Evolutionary conservation across 768 basidiomycete genomes (phyloP).

Genomic region (Phanerochaete carnosa): DNA sequence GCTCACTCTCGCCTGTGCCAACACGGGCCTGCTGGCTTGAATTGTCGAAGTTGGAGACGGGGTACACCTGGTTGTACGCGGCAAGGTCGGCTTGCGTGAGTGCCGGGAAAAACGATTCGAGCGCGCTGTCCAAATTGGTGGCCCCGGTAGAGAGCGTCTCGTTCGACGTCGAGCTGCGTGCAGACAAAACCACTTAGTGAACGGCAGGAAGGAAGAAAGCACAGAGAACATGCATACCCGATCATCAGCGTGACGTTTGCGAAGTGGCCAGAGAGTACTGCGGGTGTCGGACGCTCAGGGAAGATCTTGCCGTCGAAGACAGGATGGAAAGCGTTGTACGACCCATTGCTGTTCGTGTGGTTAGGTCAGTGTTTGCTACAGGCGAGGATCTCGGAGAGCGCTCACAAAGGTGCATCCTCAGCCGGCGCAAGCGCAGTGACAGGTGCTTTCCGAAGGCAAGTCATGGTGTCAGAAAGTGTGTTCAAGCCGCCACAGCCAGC

Average conservation of each 20-base stretch:
- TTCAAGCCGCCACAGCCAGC: conserved; percentile 46
- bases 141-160: conserved; percentile 46
- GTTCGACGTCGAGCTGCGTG: conserved; percentile 51
- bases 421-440: conserved; percentile 51
- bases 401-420: conserved; percentile 54
- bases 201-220: no score
- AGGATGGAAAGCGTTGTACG: conserved; percentile 49
- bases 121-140: conserved; percentile 32
- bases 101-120: conserved; percentile 43
- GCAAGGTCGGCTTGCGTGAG: conserved; percentile 37
- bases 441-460: conserved; percentile 47
- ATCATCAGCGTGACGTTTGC: conserved; percentile 54
- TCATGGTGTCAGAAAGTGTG: conserved; percentile 32
- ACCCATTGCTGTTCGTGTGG: conserved; percentile 28
- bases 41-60: conserved; percentile 40
- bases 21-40: conserved; percentile 39
- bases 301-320: conserved; percentile 54
- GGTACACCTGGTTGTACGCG: conserved; percentile 41
- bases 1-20: conserved; percentile 45
- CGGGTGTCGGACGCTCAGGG: conserved; percentile 45
- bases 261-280: conserved; percentile 43
- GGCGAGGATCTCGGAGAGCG: background rate
- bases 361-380: background rate
- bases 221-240: conserved; percentile 39
- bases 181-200: no score